A percentile compares a stretch with the other conserved stretches of the same genome.
Conservation (phyloP, 176 grass and related monocot genomes). For the Thinopyrum elongatum region DNA sequence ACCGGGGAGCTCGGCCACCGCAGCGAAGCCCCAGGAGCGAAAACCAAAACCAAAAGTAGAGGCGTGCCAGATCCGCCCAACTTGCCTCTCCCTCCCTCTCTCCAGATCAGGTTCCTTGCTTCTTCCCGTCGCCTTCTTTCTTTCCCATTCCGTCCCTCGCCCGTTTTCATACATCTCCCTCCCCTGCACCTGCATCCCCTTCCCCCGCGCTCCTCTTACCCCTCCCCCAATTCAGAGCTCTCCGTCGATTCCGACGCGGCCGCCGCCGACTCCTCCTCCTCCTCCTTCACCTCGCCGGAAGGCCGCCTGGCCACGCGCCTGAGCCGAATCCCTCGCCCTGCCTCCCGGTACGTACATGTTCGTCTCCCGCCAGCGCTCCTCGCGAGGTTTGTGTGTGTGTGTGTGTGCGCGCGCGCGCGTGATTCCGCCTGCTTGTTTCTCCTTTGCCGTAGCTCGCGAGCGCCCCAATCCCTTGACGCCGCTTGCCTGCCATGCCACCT, state of each 20-base stretch:
- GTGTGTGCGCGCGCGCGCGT: too few species aligned
- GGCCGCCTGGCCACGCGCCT: background rate
- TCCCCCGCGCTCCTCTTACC: too few species aligned
- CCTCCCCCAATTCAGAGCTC: conserved; percentile 7
- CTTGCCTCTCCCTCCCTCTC: background rate
- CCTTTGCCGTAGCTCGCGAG: background rate
- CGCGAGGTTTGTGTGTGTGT: background rate
- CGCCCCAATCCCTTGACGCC: background rate
- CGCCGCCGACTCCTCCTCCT: background rate
- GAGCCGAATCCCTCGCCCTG: background rate
- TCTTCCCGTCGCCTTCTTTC: background rate
- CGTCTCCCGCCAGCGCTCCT: background rate
- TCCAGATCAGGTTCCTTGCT: conserved; percentile 3
- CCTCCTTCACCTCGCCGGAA: too few species aligned
- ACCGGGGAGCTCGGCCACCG: too few species aligned
- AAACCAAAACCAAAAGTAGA: background rate
- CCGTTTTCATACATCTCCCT: background rate
- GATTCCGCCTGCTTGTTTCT: background rate
- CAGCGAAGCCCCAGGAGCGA: too few species aligned
- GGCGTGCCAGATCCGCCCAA: conserved; percentile 9
- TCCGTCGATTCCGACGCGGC: background rate
- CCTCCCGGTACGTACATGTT: background rate
- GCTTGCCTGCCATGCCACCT: background rate
- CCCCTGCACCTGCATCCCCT: too few species aligned
- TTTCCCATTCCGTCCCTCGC: background rate